A percentile compares a stretch with the other conserved stretches of the same genome.
Evolutionary conservation across 208 protist genomes (phyloP).

Genomic region (Crithidia brevicula): DNA sequence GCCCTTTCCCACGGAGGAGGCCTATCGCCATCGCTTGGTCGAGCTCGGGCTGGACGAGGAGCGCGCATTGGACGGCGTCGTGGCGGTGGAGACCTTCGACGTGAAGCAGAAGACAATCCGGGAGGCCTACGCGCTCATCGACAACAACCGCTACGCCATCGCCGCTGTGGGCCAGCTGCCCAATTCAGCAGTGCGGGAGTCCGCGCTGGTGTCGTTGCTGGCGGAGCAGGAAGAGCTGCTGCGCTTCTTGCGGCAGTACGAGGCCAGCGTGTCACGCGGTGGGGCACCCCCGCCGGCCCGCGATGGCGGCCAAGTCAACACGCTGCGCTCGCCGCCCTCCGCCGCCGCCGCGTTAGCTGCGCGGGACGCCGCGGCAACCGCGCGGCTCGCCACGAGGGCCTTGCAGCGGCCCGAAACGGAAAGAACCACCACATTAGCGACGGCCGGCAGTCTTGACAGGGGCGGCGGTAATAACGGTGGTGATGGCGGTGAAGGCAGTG

Average conservation of each 20-base stretch:
- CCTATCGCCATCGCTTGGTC: constrained; percentile 36
- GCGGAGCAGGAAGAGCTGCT: constrained; percentile 41
- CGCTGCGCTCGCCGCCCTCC: background rate
- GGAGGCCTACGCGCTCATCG: constrained; percentile 48
- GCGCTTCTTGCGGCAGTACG: constrained; percentile 37
- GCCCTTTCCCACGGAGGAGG: constrained; percentile 39
- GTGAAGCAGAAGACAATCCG: constrained; percentile 34
- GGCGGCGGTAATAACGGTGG: no score
- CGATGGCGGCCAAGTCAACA: background rate
- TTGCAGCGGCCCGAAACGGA: no score
- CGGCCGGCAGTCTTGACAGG: no score
- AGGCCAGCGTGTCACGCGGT: constrained; percentile 33
- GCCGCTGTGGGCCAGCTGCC: constrained; percentile 41
- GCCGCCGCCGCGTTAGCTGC: background rate
- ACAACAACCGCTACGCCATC: constrained; percentile 45
- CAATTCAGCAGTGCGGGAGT: constrained; percentile 34
- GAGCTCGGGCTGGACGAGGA: constrained; percentile 44
- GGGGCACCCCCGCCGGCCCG: background rate
- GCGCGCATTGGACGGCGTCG: constrained; percentile 21
- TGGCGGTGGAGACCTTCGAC: constrained; percentile 28
- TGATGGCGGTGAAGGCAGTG: no score
- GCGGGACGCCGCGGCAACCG: no score
- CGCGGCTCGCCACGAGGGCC: no score
- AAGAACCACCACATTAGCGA: no score
- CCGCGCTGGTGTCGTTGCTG: constrained; percentile 34